Percentiles rank a stretch among this genome's conserved stretches.
Evolutionary conservation across 805 yeast genomes (phyloP).

Genomic region (Lachancea kluyveri): DNA sequence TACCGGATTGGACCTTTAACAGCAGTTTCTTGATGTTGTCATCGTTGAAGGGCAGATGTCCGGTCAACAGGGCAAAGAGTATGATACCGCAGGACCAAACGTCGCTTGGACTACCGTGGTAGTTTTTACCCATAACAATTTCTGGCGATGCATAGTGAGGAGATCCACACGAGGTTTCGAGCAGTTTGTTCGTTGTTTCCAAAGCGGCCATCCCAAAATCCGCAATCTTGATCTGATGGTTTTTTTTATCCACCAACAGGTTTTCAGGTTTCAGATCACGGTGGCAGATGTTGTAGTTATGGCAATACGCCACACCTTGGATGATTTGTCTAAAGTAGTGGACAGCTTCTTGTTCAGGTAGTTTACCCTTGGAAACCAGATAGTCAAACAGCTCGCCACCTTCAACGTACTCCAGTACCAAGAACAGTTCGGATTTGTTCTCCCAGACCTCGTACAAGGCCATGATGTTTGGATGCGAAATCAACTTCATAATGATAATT

Average conservation of each 20-base stretch:
- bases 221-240: conserved; percentile 67
- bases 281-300: conserved; percentile 73
- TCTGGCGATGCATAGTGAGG: conserved; percentile 90
- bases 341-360: conserved; percentile 68
- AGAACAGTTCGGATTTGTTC: conserved; percentile 78
- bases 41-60: conserved; percentile 80
- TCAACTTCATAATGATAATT: conserved; percentile 92
- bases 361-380: conserved; percentile 59
- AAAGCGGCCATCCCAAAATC: conserved; percentile 90
- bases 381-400: conserved; percentile 84
- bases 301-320: conserved; percentile 75
- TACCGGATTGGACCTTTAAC: conserved; percentile 71
- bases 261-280: conserved; percentile 82
- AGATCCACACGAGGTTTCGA: conserved; percentile 81
- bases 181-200: conserved; percentile 60
- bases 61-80: conserved; percentile 70
- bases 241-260: conserved; percentile 54
- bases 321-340: conserved; percentile 72
- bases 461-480: conserved; percentile 90
- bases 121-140: conserved; percentile 69
- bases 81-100: conserved; percentile 89
- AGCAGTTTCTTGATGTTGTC: conserved; percentile 66
- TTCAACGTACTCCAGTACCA: conserved; percentile 77
- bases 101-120: conserved; percentile 81
- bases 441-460: conserved; percentile 97